Evolutionary conservation across 2,329 filamentous ascomycete species (phyloP), one percentile per base, ranked within the genome.

Genomic region (Fusarium tupiense): DNA sequence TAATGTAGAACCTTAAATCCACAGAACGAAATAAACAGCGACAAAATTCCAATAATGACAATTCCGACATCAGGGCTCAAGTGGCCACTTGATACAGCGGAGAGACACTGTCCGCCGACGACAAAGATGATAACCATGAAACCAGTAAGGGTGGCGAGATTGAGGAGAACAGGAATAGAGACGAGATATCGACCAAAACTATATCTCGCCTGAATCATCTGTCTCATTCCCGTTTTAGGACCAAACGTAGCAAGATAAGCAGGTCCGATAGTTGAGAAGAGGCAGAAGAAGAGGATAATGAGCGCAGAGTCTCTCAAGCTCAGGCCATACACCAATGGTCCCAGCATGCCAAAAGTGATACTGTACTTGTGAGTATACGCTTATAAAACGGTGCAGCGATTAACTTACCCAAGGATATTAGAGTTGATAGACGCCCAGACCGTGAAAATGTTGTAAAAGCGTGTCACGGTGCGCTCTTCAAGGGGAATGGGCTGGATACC

Each of bases 181-280:
- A 91, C 88, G 26, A 89, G 82, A 76, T 90, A 91, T 46, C 87
- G 85, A 24, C 86, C 90, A 77, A 91, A 92, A 46, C 87, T 88
- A 79, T 88, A 92, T 29, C 91, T 85, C 8, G 91, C 90, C 73
- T 91, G 89, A 13, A 92, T 87, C 86, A 92, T 90, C 80, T 92
- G 90, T 22, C 90, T 85, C 86, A 92, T 88, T 47, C 90, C 91
- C 16, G 89, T 91, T 80, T 87, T 88, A 8, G 90, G 88, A 0
- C 90, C 90, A 58, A 91, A 81, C 0, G 87, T 90, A 47, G 86
- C 86, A 33, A 92, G 82, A 74, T 88, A 91, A 7, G 88, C 90
- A 2, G 89, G 87, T 1, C 87, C 83, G 12, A 86, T 67, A 0
- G 87, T 87, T 3, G 87, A 88, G 33, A 91, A 73, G 24, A 92